Evolutionary conservation across 495 filamentous ascomycete species (phyloP).

Genomic region (Penicillium alfredii): DNA sequence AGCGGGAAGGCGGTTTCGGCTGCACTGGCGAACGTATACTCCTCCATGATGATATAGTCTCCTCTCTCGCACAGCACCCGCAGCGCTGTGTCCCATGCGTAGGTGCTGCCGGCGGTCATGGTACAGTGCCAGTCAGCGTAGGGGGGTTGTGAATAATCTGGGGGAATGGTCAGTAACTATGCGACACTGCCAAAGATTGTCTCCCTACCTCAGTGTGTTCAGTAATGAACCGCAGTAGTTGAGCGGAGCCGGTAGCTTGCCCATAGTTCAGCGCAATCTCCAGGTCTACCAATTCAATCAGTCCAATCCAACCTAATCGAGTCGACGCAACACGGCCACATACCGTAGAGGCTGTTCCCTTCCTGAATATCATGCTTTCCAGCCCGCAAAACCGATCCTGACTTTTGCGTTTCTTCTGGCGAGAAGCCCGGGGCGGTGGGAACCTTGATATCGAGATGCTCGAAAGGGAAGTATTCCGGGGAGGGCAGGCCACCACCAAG

Average conservation of each 20-base stretch:
- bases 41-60: slow-evolving; percentile 75
- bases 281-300: slow-evolving; percentile 48
- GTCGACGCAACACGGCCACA: slow-evolving; percentile 7
- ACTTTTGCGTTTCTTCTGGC: slow-evolving; percentile 51
- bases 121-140: slow-evolving; percentile 80
- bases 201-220: slow-evolving; percentile 75
- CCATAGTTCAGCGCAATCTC: slow-evolving; percentile 85
- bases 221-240: slow-evolving; percentile 79
- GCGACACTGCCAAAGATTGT: not conserved
- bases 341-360: slow-evolving; percentile 56
- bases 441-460: slow-evolving; percentile 61
- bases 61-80: slow-evolving; percentile 68
- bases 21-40: slow-evolving; percentile 77
- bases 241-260: slow-evolving; percentile 76
- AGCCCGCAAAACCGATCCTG: slow-evolving; percentile 51
- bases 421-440: slow-evolving; percentile 62
- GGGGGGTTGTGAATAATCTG: slow-evolving; percentile 40
- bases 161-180: too few species aligned
- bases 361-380: slow-evolving; percentile 77
- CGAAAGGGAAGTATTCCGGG: slow-evolving; percentile 82
- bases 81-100: slow-evolving; percentile 67
- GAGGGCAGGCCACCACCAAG: slow-evolving; percentile 90
- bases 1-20: slow-evolving; percentile 75
- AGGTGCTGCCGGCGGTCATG: slow-evolving; percentile 72
- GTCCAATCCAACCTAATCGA: not conserved